Evolutionary conservation across 139 green algal genomes (phyloP), one percentile per base, ranked within the genome.

Genomic region (Trebouxia sp.): DNA sequence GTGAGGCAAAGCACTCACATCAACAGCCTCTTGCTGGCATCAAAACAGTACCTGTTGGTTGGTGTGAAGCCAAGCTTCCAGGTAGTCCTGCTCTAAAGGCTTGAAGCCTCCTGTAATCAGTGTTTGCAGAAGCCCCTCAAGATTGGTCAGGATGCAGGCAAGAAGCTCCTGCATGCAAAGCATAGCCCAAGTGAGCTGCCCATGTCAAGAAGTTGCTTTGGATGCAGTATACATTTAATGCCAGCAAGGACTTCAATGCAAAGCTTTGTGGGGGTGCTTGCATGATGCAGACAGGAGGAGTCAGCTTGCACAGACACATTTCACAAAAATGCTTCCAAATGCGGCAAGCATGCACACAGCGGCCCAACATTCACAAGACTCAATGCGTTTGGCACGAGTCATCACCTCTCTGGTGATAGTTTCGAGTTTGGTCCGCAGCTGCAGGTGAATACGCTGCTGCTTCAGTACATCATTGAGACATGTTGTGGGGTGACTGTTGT

Each of bases 401-500:
- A 43, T 41, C 32, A 70, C 76, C 70, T 90, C 88, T 9, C 75
- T 79, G 9, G 26, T 66, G 6, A 87, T 65, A 11, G 78, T 32
- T 67, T 45, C 26, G 26, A 67, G 43, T 5, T 6, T 30, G 1
- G n/a, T 28, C 15, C 45, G 42, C 30, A 30, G 67, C 1, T 55
- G 28, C 28, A 38, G 7, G 28, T 62, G n/a, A 39, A 1, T 11
- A 35, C 53, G 72, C 55, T 30, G 48, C 51, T 69, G 75, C 48
- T 85, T 80, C 1, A 98, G 45, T 10, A 98, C 62, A 1, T 85
- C 84, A 65, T 95, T 80, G 17, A 99, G 37, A 79, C 96, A 99
- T 24, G 92, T 98, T 66, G 94, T 98, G 30, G 96, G 96, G 37
- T 93, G 42, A 20, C 69, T 37, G 90, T 99, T 99, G 80, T 79